Evolutionary conservation across 371 early-diverging fungal species (phyloP).

Genomic region (Mucor velutinosus): DNA sequence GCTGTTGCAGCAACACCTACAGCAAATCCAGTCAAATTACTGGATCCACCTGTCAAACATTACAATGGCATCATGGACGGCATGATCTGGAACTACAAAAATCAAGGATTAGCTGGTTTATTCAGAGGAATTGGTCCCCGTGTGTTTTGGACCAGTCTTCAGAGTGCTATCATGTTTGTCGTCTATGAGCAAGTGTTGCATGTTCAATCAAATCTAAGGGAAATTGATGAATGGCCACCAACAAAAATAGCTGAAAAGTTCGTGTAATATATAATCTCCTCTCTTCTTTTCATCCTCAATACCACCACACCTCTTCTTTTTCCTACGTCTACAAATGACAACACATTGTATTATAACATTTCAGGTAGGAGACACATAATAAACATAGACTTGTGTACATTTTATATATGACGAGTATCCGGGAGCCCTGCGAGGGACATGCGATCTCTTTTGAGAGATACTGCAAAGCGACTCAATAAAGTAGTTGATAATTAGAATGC

Average conservation of each 20-base stretch:
- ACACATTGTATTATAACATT: neutral
- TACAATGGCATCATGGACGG: conserved; percentile 68
- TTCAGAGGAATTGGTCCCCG: conserved; percentile 71
- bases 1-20: conserved; percentile 18
- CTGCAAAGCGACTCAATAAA: too few relatives aligned
- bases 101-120: conserved; percentile 63
- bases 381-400: neutral
- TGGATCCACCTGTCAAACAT: conserved; percentile 43
- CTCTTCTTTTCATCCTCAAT: neutral
- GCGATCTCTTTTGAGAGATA: too few relatives aligned
- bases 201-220: conserved; percentile 40
- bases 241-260: conserved; percentile 8
- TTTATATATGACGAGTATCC: neutral
- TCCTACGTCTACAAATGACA: neutral
- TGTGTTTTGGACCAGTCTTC: conserved; percentile 68
- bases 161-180: conserved; percentile 73
- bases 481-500: too few relatives aligned
- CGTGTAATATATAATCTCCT: neutral
- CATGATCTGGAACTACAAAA: conserved; percentile 62
- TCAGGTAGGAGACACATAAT: neutral
- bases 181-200: conserved; percentile 68
- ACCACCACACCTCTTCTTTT: neutral
- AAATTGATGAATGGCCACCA: conserved; percentile 47
- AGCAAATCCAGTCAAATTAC: neutral
- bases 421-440: too few relatives aligned